Conservation (phyloP, 345 rosid species). For the Combretum micranthum region DNA sequence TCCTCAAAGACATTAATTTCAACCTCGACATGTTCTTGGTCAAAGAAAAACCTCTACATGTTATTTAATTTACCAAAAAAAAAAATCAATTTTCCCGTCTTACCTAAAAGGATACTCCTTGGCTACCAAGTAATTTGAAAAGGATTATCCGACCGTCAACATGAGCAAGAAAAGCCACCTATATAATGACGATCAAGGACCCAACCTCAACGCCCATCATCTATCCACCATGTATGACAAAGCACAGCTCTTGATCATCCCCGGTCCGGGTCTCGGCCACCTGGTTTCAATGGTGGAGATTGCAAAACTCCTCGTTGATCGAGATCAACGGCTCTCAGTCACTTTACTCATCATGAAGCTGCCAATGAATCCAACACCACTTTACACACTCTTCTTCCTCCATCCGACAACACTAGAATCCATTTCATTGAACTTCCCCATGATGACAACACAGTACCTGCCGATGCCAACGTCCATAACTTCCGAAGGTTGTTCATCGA, state of each 20-base stretch:
- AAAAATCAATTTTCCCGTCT: no score
- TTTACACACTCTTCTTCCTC: constrained; percentile 4
- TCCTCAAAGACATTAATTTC: no score
- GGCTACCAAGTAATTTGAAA: no score
- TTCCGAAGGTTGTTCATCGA: constrained; percentile 7
- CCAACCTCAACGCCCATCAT: no score
- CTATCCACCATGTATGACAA: no score
- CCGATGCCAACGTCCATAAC: not conserved
- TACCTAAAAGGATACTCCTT: no score
- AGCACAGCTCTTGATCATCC: constrained; percentile 29
- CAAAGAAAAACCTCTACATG: no score
- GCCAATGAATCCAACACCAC: not conserved
- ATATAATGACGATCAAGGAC: no score
- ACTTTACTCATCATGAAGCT: constrained; percentile 32
- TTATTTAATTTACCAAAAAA: no score
- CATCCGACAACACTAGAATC: constrained; percentile 19
- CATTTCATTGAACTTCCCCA: constrained; percentile 27
- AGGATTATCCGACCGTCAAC: no score
- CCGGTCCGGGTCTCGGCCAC: constrained; percentile 49
- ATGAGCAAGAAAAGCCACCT: no score
- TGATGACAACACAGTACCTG: not conserved
- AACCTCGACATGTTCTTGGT: no score
- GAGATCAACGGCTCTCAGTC: constrained; percentile 33
- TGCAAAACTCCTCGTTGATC: constrained; percentile 34
- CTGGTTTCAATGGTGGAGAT: constrained; percentile 29